Base-by-base conservation (phyloP, 768 basidiomycete genomes). In the Myochromella boudieri region DNA sequence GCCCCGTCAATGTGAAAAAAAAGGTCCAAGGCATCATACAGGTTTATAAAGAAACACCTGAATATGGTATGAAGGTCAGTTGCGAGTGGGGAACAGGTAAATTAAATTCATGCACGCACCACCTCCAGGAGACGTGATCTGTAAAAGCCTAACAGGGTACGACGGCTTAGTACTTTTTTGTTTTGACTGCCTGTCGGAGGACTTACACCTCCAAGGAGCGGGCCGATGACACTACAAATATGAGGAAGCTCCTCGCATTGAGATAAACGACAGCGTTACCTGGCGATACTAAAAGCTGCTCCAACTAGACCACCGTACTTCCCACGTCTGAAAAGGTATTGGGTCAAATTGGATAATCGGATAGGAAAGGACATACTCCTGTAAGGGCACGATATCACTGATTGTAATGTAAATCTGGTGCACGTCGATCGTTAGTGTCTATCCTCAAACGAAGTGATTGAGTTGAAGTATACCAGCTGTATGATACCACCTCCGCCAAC, bases 401-500 rank as follows among this genome's bases (percentile, higher is more conserved):
- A 90, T 82, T 2, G 81, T 87, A 55, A 91, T 91, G 38, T 84
- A 77, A 6, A 85, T 68, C 75, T 77, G 47, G 14, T 39, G 47
- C 9, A 17, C 31, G 43, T 43, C 3, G 9, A 15, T 43, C n/a
- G n/a, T n/a, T n/a, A n/a, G 42, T 9, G 26, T 38, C 25, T 37
- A 26, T 24, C 38, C 4, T 11, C 11, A 41, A n/a, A n/a, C n/a
- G n/a, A 24, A 38, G 37, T 17, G 18, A 6, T 42, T 6, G 21
- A 33, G 26, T 24, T n/a, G 43, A 7, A 18, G 47, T 68, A 46
- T n/a, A 77, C 84, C 53, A 90, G 68, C 58, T 87, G 86, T 12
- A 89, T 70, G 48, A 91, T 84, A 4, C 87, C 89, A 8, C 87
- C 88, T 4, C 87, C 88, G 21, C 91, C 91, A 24, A 92, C 81